Percentiles rank a stretch among this genome's conserved stretches.
Evolutionary conservation across 129 eudicot genomes (phyloP).

Genomic region (Helianthus tuberosus): DNA sequence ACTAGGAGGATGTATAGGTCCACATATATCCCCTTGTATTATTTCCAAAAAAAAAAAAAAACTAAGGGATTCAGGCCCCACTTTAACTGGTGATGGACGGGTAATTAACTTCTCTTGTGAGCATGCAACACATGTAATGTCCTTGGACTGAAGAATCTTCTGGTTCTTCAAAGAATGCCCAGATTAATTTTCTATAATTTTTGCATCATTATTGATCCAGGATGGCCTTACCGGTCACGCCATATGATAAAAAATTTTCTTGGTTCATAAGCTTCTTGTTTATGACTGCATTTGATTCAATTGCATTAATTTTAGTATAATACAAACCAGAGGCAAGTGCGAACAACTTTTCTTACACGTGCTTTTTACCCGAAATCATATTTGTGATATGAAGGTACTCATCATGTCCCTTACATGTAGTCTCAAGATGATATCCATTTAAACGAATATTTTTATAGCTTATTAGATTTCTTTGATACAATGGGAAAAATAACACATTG

Average conservation of each 20-base stretch:
- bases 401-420: too few species aligned
- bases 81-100: neutral
- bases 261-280: too few species aligned
- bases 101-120: neutral
- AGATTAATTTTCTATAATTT: too few species aligned
- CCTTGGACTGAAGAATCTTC: neutral
- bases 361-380: neutral
- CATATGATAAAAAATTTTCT: too few species aligned
- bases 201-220: too few species aligned
- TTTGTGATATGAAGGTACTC: too few species aligned
- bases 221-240: too few species aligned
- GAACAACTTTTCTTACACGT: neutral
- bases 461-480: too few species aligned
- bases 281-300: neutral
- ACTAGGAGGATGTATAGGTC: neutral
- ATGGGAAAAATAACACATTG: neutral
- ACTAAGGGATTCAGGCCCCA: neutral
- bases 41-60: too few species aligned
- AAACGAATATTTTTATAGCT: too few species aligned
- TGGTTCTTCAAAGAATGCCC: neutral
- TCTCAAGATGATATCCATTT: too few species aligned
- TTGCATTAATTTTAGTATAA: neutral
- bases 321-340: neutral
- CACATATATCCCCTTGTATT: too few species aligned
- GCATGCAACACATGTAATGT: neutral